These are phyloP conservation scores for Piedraia hortae DNA, from an alignment of 2,329 filamentous ascomycete species.

Conservation along the genomic window DNA sequence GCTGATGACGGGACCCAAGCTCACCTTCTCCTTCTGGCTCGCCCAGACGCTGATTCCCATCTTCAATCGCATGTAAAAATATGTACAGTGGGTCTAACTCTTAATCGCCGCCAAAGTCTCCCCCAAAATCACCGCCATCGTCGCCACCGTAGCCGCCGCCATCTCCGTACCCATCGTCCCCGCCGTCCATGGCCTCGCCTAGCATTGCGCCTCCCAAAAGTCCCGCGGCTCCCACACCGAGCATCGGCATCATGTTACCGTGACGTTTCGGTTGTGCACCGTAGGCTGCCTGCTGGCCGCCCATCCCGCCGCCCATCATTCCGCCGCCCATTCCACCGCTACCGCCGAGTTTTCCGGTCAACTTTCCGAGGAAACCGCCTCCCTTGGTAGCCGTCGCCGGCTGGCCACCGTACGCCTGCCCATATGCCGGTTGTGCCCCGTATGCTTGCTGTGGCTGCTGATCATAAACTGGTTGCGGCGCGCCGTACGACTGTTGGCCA, in stretches of 20 bases:
- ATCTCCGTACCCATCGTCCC: slow-evolving; percentile 21
- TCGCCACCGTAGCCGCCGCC: slow-evolving; percentile 1
- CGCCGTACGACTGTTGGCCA: slow-evolving; percentile 4
- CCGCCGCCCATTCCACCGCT: slow-evolving; percentile 3
- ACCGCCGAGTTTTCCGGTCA: slow-evolving; percentile 21
- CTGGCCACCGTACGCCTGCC: no score
- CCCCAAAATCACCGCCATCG: slow-evolving; percentile 2
- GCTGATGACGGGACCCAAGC: slow-evolving; percentile 94
- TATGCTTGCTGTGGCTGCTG: slow-evolving; percentile 2
- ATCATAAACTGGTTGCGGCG: no score
- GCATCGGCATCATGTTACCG: no score
- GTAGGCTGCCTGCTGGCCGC: no score
- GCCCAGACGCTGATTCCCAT: slow-evolving; percentile 92
- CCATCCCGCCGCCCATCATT: background rate
- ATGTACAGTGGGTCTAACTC: no score
- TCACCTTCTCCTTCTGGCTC: slow-evolving; percentile 99
- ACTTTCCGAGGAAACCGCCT: slow-evolving; percentile 23
- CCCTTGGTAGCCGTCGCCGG: no score
- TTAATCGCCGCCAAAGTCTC: slow-evolving; percentile 1
- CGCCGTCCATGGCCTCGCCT: slow-evolving; percentile 28
- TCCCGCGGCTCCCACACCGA: no score
- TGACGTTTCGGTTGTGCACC: no score
- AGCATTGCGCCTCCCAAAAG: slow-evolving; percentile 51
- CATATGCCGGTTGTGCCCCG: no score
- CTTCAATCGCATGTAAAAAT: slow-evolving; percentile 40